A percentile compares a stretch with the other conserved stretches of the same genome.
phyloP scores from a whole-genome alignment of 306 rosid species.

The Clitoria ternatea region DNA sequence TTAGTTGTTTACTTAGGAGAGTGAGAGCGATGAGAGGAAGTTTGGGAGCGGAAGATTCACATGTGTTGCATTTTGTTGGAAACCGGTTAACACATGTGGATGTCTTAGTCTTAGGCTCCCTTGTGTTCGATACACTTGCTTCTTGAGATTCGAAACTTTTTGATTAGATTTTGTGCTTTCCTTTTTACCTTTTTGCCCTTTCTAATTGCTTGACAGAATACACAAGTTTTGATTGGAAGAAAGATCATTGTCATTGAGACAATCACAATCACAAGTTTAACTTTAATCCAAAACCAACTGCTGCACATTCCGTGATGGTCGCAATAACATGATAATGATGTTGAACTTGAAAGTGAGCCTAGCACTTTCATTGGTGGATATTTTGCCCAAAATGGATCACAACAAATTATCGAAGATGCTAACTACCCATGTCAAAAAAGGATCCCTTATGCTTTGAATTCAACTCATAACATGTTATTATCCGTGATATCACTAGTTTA shows the following conservation, averaged over 20 bases:
- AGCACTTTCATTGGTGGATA: slow-evolving; percentile 12
- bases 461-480: not conserved
- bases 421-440: not conserved
- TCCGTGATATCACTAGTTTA: not conserved
- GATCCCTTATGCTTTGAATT: not conserved
- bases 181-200: not conserved
- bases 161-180: not conserved
- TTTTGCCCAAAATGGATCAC: not conserved
- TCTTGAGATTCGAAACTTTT: not conserved
- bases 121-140: not conserved
- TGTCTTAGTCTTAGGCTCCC: not conserved
- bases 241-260: not conserved
- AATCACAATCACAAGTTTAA: not conserved
- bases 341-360: slow-evolving; percentile 5
- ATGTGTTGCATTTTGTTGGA: too few species aligned
- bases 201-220: not conserved
- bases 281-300: slow-evolving; percentile 2
- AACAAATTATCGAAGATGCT: not conserved
- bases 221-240: not conserved
- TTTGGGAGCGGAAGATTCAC: too few species aligned
- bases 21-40: too few species aligned
- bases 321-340: slow-evolving; percentile 17
- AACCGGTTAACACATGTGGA: too few species aligned
- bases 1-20: too few species aligned
- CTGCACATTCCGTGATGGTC: not conserved